Evolutionary conservation across 1,139 yeast genomes (phyloP).

Genomic region (Torulaspora globosa): DNA sequence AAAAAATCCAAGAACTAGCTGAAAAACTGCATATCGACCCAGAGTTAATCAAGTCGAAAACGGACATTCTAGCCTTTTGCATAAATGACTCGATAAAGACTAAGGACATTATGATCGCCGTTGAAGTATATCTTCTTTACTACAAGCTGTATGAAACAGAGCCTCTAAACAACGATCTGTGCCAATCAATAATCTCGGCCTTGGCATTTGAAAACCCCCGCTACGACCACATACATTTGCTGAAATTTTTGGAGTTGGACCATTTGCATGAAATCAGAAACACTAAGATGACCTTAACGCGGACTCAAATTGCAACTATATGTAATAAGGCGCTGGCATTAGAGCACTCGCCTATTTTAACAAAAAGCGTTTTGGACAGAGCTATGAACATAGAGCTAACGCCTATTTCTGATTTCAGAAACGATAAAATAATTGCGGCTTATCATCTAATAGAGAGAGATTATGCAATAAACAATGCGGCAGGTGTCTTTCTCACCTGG

Average conservation of each 20-base stretch:
- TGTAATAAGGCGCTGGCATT: constrained; percentile 24
- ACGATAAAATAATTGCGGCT: constrained; percentile 19
- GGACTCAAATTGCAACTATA: constrained; percentile 19
- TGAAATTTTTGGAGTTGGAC: constrained; percentile 16
- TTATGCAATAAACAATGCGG: constrained; percentile 23
- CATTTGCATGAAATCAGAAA: constrained; percentile 10
- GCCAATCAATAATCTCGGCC: constrained; percentile 16
- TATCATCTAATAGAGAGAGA: constrained; percentile 29
- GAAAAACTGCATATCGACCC: neutral
- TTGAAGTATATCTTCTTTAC: constrained; percentile 23
- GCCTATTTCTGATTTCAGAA: constrained; percentile 8
- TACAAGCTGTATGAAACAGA: constrained; percentile 14
- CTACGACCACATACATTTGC: constrained; percentile 19
- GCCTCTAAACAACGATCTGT: constrained; percentile 7
- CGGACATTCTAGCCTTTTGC: constrained; percentile 20
- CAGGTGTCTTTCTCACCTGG: constrained; percentile 33
- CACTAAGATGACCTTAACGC: constrained; percentile 7
- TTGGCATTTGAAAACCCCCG: constrained; percentile 25
- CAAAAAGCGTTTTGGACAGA: constrained; percentile 18
- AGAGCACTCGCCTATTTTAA: constrained; percentile 13
- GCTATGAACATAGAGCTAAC: constrained; percentile 15
- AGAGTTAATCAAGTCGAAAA: neutral
- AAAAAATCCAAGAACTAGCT: constrained; percentile 1
- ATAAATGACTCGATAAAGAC: constrained; percentile 18
- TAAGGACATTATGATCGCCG: constrained; percentile 22